Evolutionary conservation across 345 rosid genomes (phyloP), one percentile per base, ranked within the genome.

Genomic region (Noccaea bulbosa): DNA sequence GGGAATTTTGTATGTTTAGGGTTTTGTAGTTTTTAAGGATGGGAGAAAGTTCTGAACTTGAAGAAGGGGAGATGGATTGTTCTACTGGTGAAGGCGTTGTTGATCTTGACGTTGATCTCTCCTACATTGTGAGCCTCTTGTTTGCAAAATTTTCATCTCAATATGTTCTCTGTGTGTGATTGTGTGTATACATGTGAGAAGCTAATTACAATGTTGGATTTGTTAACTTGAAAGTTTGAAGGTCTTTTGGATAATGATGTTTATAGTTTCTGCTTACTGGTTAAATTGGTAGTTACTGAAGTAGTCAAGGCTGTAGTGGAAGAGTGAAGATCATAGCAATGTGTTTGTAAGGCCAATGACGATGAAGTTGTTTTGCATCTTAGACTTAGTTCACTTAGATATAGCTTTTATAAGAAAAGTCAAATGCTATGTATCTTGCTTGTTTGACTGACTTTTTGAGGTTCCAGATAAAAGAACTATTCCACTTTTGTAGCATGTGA

Each of bases 31-130:
- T 58, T 4, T 11, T 43, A 40, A 74, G 39, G 62, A 85, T 85
- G 90, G 86, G 77, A 52, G 87, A 81, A 56, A 78, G 49, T 79
- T 83, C 71, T 50, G 89, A 84, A 71, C 83, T 86, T 66, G 93
- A 88, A 81, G 94, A 90, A 84, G 96, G 93, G 55, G 91, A 91
- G 72, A 79, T 89, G 69, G 62, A 63, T 58, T 74, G 52, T 82
- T 68, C 75, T 73, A 33, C 57, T 49, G 76, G 57, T 63, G 82
- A 70, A 65, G 77, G 48, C 69, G 50, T 78, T 66, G 82, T 75
- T 71, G 89, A 88, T 83, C 84, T 81, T 62, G 91, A 85, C 64
- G 76, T 75, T 77, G 81, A 76, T 77, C 80, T 88, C 73, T 85
- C 93, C 56, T 88, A 88, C 86, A 80, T 88, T 77, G 97, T 91